Percentiles rank a stretch among this genome's conserved stretches.
These are phyloP conservation scores for Myxozyma udenii DNA, from an alignment of 805 yeast species.

Conservation along the genomic window DNA sequence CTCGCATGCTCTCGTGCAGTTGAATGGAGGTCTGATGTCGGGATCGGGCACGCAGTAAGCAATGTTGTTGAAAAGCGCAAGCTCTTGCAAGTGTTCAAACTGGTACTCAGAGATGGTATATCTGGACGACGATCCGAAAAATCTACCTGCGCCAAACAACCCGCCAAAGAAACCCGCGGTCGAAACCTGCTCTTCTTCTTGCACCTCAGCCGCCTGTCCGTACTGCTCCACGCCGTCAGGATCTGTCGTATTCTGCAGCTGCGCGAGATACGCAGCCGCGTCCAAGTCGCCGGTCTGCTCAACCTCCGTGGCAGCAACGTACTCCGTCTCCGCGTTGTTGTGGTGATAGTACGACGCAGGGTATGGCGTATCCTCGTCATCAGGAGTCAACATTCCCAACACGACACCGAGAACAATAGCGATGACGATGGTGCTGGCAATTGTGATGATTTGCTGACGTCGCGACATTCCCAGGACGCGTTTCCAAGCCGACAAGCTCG, in stretches of 20 bases:
- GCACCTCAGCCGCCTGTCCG: conserved; percentile 4
- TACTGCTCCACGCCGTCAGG: conserved; percentile 4
- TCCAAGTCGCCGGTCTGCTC: conserved; percentile 5
- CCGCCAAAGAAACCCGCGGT: conserved; percentile 20
- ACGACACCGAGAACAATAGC: conserved; percentile 25
- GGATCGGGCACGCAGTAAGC: conserved; percentile 32
- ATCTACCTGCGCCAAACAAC: conserved; percentile 16
- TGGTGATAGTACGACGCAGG: conserved; percentile 22
- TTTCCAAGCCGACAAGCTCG: conserved; percentile 2
- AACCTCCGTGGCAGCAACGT: conserved; percentile 5
- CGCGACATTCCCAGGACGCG: conserved; percentile 20
- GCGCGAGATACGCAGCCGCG: conserved; percentile 4
- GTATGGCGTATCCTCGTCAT: conserved; percentile 23
- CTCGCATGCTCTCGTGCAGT: conserved; percentile 31
- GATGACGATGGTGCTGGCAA: conserved; percentile 13
- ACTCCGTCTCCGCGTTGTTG: conserved; percentile 1
- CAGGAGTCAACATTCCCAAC: conserved; percentile 27
- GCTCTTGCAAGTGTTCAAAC: conserved; percentile 20
- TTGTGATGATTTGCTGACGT: conserved; percentile 14
- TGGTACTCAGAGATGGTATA: conserved; percentile 17
- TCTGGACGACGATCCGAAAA: conserved; percentile 15
- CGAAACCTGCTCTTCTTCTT: conserved; percentile 6
- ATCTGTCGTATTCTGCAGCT: conserved; percentile 2
- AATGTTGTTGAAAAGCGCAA: conserved; percentile 23
- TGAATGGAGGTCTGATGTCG: conserved; percentile 30